Percentiles rank a stretch among this genome's conserved stretches.
Conservation (phyloP, 176 grass and related monocot species). For the Sorghum bicolor region DNA sequence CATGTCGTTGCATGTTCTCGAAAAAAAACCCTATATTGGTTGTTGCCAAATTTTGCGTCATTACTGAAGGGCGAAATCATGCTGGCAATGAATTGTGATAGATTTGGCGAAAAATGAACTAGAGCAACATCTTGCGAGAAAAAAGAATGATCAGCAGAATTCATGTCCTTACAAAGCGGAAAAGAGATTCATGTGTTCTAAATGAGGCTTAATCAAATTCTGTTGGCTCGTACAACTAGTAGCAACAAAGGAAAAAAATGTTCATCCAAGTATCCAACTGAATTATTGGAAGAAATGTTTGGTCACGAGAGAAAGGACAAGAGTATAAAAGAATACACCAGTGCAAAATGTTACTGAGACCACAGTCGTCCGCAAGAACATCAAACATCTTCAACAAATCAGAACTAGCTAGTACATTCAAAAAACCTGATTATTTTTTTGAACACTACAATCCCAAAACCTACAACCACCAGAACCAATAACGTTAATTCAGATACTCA, state of each 20-base stretch:
- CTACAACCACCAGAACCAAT: conserved; percentile 35
- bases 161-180: background rate
- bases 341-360: conserved; percentile 19
- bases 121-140: background rate
- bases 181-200: background rate
- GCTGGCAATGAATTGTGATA: background rate
- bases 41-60: background rate
- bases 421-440: conserved; percentile 35
- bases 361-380: conserved; percentile 1
- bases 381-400: conserved; percentile 2
- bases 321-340: background rate
- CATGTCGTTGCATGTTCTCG: too few relatives aligned
- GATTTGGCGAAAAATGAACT: background rate
- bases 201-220: background rate
- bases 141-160: background rate
- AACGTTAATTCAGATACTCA: conserved; percentile 47
- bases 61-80: background rate
- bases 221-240: background rate
- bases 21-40: background rate
- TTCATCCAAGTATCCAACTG: background rate
- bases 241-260: background rate
- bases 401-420: conserved; percentile 15
- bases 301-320: background rate
- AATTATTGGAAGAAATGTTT: background rate
- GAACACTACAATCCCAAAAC: conserved; percentile 12